Conservation (phyloP, 257 asterid genomes). For the Primulina huaijiensis region DNA sequence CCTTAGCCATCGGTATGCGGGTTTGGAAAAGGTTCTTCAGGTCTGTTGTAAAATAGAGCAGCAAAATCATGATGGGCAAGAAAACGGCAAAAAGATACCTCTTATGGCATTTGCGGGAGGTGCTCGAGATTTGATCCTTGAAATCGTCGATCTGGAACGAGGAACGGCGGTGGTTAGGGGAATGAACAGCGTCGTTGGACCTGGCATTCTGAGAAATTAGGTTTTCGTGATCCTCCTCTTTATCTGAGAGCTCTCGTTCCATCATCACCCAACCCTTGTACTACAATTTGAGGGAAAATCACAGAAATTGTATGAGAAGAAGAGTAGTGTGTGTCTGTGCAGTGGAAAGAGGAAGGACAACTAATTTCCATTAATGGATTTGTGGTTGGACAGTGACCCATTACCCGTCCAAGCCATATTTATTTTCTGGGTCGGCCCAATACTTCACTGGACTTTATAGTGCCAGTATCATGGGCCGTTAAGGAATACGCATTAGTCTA, state of each 20-base stretch:
- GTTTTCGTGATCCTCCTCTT: slow-evolving; percentile 74
- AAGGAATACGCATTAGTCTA: too few species aligned
- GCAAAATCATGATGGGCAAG: slow-evolving; percentile 49
- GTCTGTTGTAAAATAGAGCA: slow-evolving; percentile 62
- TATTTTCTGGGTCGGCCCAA: neutral
- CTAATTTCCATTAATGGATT: slow-evolving; percentile 12
- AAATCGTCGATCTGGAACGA: slow-evolving; percentile 41
- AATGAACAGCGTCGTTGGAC: slow-evolving; percentile 36
- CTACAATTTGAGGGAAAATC: slow-evolving; percentile 16
- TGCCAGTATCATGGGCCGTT: neutral
- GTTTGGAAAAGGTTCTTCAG: slow-evolving; percentile 46
- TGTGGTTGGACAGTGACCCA: slow-evolving; percentile 1
- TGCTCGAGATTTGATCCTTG: slow-evolving; percentile 28
- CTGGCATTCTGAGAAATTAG: slow-evolving; percentile 61
- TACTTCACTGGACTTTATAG: neutral
- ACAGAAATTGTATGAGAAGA: slow-evolving; percentile 20
- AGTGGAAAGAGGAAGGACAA: slow-evolving; percentile 14
- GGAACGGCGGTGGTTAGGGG: slow-evolving; percentile 41
- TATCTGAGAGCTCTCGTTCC: slow-evolving; percentile 71
- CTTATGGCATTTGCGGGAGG: slow-evolving; percentile 43
- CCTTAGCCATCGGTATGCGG: slow-evolving; percentile 37
- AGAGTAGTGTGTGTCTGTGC: neutral
- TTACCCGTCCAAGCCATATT: neutral
- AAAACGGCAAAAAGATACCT: slow-evolving; percentile 56
- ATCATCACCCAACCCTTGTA: slow-evolving; percentile 20